Base-by-base conservation (phyloP, 2,329 filamentous ascomycete species). In the Colletotrichum plurivorum region DNA sequence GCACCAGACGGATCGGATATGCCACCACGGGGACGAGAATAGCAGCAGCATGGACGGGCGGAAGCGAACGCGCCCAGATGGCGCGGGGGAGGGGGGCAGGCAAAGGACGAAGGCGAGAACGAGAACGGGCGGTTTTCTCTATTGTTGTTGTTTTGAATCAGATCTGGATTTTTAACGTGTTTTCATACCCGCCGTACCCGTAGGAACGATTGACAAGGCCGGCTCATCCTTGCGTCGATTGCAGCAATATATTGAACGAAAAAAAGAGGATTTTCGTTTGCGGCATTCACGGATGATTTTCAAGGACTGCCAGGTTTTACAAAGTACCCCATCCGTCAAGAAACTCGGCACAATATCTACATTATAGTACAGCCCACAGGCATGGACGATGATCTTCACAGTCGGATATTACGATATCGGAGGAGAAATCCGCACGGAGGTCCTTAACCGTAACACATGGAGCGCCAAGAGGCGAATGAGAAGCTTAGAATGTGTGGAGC, bases 61-160 rank as follows among this genome's bases (percentile, higher is more conserved):
- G 10, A 13, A 52, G 18, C 18, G 43, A 54, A 25, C 22, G 36
- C 54, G 62, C 51, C 36, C 31, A 36, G 31, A 55, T 31, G 18
- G 18, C 43, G 27, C 10, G 22, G 54, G 27, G 10, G 53, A 20
- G 5, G 45, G 5, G 45, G 41, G 53, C 31, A 48, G 36, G 31
- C 39, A 53, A 48, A 64, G 46, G 60, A 43, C 58, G 25, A 54
- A 10, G 39, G 46, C 52, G 59, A 53, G 46, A 67, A 46, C 52
- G 59, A 53, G 46, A 67, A 46, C 9, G 25, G 15, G 31, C 36
- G 53, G 25, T 22, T 53, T 36, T 2, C 31, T 36, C 31, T 22
- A 13, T 43, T 5, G 31, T 46, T 27, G 12, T 57, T 48, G 45
- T 45, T 46, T 18, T 46, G 39, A 25, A 13, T 57, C 31, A 36